Evolutionary conservation across 768 basidiomycete genomes (phyloP).

Genomic region (Calocera viscosa): DNA sequence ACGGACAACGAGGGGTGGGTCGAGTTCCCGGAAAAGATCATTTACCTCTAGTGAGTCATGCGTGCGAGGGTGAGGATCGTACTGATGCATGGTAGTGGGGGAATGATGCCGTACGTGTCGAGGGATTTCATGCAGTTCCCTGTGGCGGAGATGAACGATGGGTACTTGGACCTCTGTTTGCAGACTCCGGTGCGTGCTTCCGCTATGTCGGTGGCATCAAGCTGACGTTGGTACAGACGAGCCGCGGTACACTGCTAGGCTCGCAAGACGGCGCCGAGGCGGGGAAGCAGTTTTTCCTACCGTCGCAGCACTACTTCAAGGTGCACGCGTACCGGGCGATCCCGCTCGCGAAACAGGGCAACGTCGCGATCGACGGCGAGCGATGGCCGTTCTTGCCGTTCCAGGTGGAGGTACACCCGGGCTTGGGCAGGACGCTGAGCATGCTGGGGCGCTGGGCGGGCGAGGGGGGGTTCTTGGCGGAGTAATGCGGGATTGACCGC

Average conservation of each 20-base stretch:
- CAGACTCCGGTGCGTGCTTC: constrained; percentile 46
- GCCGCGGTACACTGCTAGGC: constrained; percentile 40
- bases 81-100: constrained; percentile 32
- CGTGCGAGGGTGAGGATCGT: not conserved
- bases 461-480: constrained; percentile 8
- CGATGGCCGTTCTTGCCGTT: constrained; percentile 58
- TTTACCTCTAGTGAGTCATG: constrained; percentile 43
- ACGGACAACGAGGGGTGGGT: constrained; percentile 53
- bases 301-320: constrained; percentile 58
- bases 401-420: constrained; percentile 62
- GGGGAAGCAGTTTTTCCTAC: constrained; percentile 52
- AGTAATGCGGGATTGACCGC: not conserved
- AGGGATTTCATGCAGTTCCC: constrained; percentile 77
- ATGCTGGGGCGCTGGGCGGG: constrained; percentile 14
- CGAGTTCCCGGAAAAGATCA: constrained; percentile 50
- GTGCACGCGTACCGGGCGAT: constrained; percentile 61
- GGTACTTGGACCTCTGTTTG: constrained; percentile 56
- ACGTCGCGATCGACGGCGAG: constrained; percentile 69
- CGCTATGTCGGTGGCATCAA: not conserved
- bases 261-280: constrained; percentile 48
- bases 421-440: constrained; percentile 32
- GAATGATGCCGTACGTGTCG: constrained; percentile 65
- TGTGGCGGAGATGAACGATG: constrained; percentile 65
- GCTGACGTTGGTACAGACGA: constrained; percentile 28
- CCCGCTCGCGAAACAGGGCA: constrained; percentile 41